These are phyloP conservation scores for Botryotinia narcissicola DNA, from an alignment of 2,329 filamentous ascomycete genomes.

Conservation along the genomic window DNA sequence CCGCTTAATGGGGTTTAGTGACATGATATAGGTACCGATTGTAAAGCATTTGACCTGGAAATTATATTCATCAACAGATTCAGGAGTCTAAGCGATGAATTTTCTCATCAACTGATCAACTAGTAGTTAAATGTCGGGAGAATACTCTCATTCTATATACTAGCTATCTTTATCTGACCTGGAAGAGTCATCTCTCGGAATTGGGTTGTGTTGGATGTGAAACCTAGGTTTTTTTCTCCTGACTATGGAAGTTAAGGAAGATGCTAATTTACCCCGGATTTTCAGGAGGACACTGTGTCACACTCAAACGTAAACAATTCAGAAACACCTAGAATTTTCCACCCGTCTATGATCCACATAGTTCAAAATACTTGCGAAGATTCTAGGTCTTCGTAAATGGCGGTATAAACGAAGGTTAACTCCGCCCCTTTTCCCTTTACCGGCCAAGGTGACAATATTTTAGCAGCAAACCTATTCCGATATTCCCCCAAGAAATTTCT, in stretches of 20 bases:
- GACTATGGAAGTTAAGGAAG: background rate
- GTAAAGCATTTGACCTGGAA: background rate
- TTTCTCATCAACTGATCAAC: background rate
- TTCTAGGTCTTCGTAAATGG: background rate
- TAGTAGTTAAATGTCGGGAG: background rate
- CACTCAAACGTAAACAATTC: background rate
- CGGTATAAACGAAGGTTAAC: background rate
- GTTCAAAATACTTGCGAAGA: background rate
- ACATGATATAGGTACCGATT: background rate
- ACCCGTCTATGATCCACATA: background rate
- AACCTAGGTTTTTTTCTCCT: background rate
- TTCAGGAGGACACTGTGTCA: background rate
- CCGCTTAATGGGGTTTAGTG: background rate
- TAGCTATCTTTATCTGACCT: background rate
- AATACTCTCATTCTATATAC: background rate
- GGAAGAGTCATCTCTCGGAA: background rate
- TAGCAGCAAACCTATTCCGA: background rate
- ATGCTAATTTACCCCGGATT: background rate
- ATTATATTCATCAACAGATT: background rate
- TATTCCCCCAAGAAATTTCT: background rate
- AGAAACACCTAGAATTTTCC: background rate
- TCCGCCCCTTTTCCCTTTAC: background rate
- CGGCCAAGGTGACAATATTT: too few relatives aligned
- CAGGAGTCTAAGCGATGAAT: background rate
- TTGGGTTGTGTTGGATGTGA: background rate